Base-by-base conservation (phyloP, 352 stramenopile genomes). In the Phytopythium delawarense region DNA sequence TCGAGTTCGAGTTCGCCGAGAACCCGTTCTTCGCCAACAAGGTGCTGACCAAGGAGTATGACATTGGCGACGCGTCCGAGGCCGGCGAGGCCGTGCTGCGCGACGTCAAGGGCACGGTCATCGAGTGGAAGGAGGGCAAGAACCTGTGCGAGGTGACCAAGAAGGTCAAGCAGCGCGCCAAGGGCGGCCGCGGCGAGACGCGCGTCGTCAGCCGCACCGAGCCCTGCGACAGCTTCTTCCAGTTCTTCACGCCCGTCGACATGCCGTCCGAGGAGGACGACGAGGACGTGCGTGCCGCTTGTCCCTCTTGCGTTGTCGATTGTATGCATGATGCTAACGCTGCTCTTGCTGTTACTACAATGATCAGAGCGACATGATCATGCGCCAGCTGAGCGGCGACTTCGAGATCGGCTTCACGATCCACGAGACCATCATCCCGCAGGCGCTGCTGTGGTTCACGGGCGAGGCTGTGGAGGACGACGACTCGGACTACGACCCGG, bases 391-490 rank as follows among this genome's bases (percentile, higher is more conserved):
- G 20, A 90, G 78, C 42, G 79, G 75, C 23, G 86, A 94, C 71
- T 94, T 92, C 48, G 80, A 94, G 65, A 92, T 94, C 52, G 86
- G 86, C 21, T 92, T 94, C 61, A 87, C 84, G 46, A 90, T 94
- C 70, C 84, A 94, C 74, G 86, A 94, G 75, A 89, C 81, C 49
- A 94, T 94, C 67, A 89, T 94, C 58, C 86, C 86, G 23, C 86
- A 94, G 71, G 86, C 86, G 15, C 67, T 94, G 63, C 73, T 94
- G 58, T 94, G 86, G 86, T 94, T 93, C 72, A 94, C 86, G 25
- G 86, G 86, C 49, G 86, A 94, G 58, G 84, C 82, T 8, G 74
- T 89, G 11, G 78, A 93, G 34, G 83, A 87, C 2, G 74, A 85
- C 28, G 80, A 94, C 69, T 93, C 84, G 63, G 81, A 94, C 20